A percentile compares a stretch with the other conserved stretches of the same genome.
Evolutionary conservation across 108 stramenopile species (phyloP).

Genomic region (Fragilaria radians): DNA sequence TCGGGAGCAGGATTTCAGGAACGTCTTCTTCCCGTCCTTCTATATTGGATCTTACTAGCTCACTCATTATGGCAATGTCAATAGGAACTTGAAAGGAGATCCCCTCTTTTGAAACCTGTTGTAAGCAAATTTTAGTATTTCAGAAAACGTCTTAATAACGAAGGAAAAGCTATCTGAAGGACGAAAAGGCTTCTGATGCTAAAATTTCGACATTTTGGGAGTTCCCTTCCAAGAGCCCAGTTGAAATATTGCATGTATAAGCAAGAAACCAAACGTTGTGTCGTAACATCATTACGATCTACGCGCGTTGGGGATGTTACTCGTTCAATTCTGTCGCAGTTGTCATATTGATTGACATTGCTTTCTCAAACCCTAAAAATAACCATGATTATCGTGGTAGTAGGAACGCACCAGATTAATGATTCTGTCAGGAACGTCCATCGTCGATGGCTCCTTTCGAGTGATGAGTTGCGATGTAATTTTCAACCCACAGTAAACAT

Average conservation of each 20-base stretch:
- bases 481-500: too few relatives aligned
- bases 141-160: too few relatives aligned
- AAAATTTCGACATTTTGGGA: neutral
- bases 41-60: slow-evolving; percentile 97
- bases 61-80: slow-evolving; percentile 94
- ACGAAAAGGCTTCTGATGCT: neutral
- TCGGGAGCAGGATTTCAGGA: slow-evolving; percentile 94
- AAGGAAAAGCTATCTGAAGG: neutral
- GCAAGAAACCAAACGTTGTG: neutral
- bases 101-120: slow-evolving; percentile 92
- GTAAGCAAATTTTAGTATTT: too few relatives aligned
- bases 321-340: neutral
- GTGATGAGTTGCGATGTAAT: too few relatives aligned
- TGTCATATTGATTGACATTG: neutral
- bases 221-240: neutral
- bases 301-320: too few relatives aligned
- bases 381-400: neutral
- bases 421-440: neutral
- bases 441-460: too few relatives aligned
- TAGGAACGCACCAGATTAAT: neutral
- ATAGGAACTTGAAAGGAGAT: slow-evolving; percentile 87
- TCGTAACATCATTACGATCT: neutral
- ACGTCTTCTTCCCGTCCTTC: slow-evolving; percentile 75
- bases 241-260: neutral
- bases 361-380: neutral